Percentiles rank a stretch among this genome's conserved stretches.
phyloP scores from a whole-genome alignment of 176 grass and related monocot species.

The Juncus inflexus region DNA sequence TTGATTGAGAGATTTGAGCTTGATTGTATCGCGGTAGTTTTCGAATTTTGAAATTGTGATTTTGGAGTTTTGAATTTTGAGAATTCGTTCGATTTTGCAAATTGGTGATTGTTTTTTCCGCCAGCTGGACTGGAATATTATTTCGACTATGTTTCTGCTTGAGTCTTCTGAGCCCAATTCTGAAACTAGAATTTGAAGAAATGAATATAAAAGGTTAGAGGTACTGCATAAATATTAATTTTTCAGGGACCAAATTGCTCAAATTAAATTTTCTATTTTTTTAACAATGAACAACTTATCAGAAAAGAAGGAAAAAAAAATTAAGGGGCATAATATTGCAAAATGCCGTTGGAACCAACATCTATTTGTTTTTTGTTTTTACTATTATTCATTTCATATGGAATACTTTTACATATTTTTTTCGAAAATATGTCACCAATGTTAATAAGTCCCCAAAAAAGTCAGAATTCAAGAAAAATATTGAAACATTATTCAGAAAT shows the following conservation, averaged over 20 bases:
- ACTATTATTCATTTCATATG: too few relatives aligned
- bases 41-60: conserved; percentile 64
- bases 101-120: conserved; percentile 41
- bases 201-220: not conserved
- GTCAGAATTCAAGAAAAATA: too few relatives aligned
- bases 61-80: conserved; percentile 58
- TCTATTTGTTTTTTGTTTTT: too few relatives aligned
- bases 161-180: conserved; percentile 66
- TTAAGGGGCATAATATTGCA: not conserved
- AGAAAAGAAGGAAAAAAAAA: conserved; percentile 11
- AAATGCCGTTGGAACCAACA: not conserved
- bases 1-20: conserved; percentile 37
- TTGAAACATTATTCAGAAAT: too few relatives aligned
- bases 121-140: conserved; percentile 98
- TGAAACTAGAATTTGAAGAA: conserved; percentile 44
- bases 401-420: too few relatives aligned
- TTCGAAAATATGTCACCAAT: too few relatives aligned
- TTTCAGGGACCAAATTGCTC: too few relatives aligned
- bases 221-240: too few relatives aligned
- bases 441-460: too few relatives aligned
- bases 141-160: conserved; percentile 89
- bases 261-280: too few relatives aligned
- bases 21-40: conserved; percentile 71
- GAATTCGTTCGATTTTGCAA: conserved; percentile 71
- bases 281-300: too few relatives aligned